phyloP scores from a whole-genome alignment of 441 rosid genomes.

The Cnidoscolus chayamansa region DNA sequence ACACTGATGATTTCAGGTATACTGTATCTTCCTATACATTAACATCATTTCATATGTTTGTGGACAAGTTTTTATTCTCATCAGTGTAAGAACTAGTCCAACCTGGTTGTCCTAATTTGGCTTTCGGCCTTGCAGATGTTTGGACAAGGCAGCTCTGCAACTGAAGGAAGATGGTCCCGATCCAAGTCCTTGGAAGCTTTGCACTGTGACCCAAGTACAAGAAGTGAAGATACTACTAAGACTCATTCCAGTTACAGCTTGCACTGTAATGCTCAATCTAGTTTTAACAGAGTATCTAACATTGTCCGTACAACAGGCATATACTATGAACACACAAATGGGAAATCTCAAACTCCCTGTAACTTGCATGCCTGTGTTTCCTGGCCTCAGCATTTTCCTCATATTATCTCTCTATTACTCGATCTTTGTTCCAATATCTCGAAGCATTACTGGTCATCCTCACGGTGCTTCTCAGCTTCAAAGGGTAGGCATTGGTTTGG shows the following conservation, averaged over 20 bases:
- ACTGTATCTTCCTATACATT: too few relatives aligned
- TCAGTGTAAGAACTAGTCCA: neutral
- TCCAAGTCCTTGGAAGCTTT: conserved; percentile 83
- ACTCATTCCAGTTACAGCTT: conserved; percentile 76
- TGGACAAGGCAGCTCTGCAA: conserved; percentile 91
- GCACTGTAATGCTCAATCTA: conserved; percentile 62
- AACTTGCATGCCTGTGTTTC: conserved; percentile 93
- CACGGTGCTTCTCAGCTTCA: conserved; percentile 96
- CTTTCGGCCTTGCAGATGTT: conserved; percentile 44
- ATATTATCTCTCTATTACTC: conserved; percentile 71
- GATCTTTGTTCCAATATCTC: conserved; percentile 63
- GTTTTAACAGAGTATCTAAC: conserved; percentile 80
- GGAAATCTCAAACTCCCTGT: conserved; percentile 77
- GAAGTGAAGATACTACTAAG: conserved; percentile 83
- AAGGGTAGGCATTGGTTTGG: conserved; percentile 85
- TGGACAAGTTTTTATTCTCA: conserved; percentile 1
- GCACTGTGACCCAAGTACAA: conserved; percentile 94
- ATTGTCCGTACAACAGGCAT: conserved; percentile 91
- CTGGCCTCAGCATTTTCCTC: conserved; percentile 80
- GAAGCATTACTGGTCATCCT: conserved; percentile 78
- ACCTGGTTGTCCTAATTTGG: neutral
- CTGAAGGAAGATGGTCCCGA: conserved; percentile 68
- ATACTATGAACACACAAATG: conserved; percentile 69
- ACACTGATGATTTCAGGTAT: conserved; percentile 67
- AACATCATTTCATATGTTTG: too few relatives aligned